Evolutionary conservation across 116 monocot species (phyloP).

Genomic region (Thalassia testudinum): DNA sequence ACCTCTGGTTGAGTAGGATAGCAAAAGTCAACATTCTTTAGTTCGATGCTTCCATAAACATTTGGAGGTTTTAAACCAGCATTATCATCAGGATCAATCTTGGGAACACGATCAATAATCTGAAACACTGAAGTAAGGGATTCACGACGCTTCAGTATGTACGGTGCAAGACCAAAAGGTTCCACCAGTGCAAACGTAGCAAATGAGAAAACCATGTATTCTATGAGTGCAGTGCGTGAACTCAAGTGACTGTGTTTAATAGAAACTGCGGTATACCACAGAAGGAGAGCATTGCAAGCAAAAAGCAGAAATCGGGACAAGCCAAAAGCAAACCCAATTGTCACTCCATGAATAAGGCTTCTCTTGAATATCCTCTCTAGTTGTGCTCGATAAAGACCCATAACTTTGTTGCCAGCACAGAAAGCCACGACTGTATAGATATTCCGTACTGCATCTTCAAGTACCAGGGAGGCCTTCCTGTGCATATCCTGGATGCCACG

Average conservation of each 20-base stretch:
- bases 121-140: constrained; percentile 81
- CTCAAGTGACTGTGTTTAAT: constrained; percentile 30
- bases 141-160: constrained; percentile 75
- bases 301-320: constrained; percentile 91
- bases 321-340: constrained; percentile 87
- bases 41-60: constrained; percentile 85
- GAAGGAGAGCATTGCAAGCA: constrained; percentile 84
- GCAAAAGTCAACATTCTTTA: constrained; percentile 70
- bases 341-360: constrained; percentile 66
- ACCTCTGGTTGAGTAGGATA: constrained; percentile 75
- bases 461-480: constrained; percentile 84
- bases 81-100: constrained; percentile 87
- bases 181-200: constrained; percentile 94
- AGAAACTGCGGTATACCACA: constrained; percentile 70
- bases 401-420: constrained; percentile 92
- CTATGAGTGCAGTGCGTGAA: constrained; percentile 56
- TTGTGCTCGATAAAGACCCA: constrained; percentile 73
- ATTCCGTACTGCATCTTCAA: constrained; percentile 97
- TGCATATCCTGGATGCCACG: constrained; percentile 98
- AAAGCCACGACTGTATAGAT: constrained; percentile 95
- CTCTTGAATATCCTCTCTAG: constrained; percentile 55
- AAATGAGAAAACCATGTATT: constrained; percentile 90
- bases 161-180: constrained; percentile 95
- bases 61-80: constrained; percentile 77
- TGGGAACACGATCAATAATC: constrained; percentile 80